A percentile compares a stretch with the other conserved stretches of the same genome.
Conservation (phyloP, 2,329 filamentous ascomycete genomes). For the Talaromyces marneffei region DNA sequence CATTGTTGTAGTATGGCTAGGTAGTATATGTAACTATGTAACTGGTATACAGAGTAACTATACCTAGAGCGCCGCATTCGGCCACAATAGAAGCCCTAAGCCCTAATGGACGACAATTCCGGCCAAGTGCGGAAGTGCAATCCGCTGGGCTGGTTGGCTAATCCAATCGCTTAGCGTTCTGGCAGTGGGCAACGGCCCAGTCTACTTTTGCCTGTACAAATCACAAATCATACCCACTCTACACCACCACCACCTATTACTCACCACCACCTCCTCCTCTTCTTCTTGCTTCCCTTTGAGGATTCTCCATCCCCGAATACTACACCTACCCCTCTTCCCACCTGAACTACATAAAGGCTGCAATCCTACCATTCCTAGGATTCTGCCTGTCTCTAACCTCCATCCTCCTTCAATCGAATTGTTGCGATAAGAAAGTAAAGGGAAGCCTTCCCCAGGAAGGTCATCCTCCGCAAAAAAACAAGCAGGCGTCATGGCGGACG, state of each 20-base stretch:
- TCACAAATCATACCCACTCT: slow-evolving; percentile 16
- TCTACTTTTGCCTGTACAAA: slow-evolving; percentile 11
- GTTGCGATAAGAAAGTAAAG: slow-evolving; percentile 39
- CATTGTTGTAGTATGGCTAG: background rate
- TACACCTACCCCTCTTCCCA: slow-evolving; percentile 2
- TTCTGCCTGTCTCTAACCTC: slow-evolving; percentile 31
- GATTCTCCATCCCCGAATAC: slow-evolving; percentile 5
- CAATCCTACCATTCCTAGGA: slow-evolving; percentile 25
- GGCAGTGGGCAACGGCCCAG: background rate
- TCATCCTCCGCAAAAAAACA: slow-evolving; percentile 36
- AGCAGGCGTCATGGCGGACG: slow-evolving; percentile 48
- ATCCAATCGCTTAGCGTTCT: slow-evolving; percentile 14
- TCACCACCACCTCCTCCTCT: slow-evolving; percentile 16
- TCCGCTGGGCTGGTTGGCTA: slow-evolving; percentile 13
- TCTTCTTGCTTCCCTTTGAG: slow-evolving; percentile 7
- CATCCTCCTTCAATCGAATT: slow-evolving; percentile 30
- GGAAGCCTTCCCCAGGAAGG: slow-evolving; percentile 47
- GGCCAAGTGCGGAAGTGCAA: slow-evolving; percentile 13
- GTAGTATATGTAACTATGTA: background rate
- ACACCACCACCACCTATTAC: background rate
- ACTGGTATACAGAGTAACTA: no score
- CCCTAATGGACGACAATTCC: slow-evolving; percentile 10
- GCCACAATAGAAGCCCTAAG: slow-evolving; percentile 10
- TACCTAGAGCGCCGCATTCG: background rate
- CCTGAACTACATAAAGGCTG: slow-evolving; percentile 29